Base-by-base conservation (phyloP, 78 protist species). In the Mantamonas sphyraenae region DNA sequence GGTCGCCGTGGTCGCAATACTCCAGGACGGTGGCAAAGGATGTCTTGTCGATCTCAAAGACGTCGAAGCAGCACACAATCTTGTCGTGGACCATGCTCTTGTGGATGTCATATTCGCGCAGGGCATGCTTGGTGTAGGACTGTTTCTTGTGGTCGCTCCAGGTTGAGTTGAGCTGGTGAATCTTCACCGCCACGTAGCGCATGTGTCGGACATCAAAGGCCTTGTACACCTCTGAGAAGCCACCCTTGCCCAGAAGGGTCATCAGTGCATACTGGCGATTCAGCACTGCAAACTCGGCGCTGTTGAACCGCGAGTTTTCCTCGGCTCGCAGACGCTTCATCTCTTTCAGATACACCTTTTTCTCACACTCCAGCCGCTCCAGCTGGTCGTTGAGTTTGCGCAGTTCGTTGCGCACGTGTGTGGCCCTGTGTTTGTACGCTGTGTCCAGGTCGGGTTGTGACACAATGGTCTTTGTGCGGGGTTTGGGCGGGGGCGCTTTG, bases 51-150 rank as follows among this genome's bases (percentile, higher is more conserved):
- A 87, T 53, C 38, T 60, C 66, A 7, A 86, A 83, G 28, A 61
- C 84, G 68, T 84, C 93, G 26, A 22, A 40, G 22, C 85, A 64
- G 20, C 30, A 17, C 20, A 93, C 95, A 17, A 93, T 28, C 42
- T 77, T 68, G 16, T 64, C 80, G 70, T 90, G 93, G 19, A 10
- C 2, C 38, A 87, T 26, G n/a, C 0, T 24, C 2, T 42, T 7
- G 33, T 87, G 94, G 64, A 94, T 94, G 19, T 86, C 30, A 51
- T 51, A 63, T 76, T 94, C 97, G 17, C 97, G 71, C 43, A n/a
- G 16, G 17, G 90, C 91, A 33, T 92, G 96, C 47, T 45, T 37
- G 34, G 50, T 30, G 75, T 74, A 84, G 51, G 35, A 30, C 28
- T 4, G 37, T 55, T 84, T 83, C 57, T 75, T 65, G 53, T 43